Base-by-base conservation (phyloP, 345 rosid genomes). In the Geranium brycei region DNA sequence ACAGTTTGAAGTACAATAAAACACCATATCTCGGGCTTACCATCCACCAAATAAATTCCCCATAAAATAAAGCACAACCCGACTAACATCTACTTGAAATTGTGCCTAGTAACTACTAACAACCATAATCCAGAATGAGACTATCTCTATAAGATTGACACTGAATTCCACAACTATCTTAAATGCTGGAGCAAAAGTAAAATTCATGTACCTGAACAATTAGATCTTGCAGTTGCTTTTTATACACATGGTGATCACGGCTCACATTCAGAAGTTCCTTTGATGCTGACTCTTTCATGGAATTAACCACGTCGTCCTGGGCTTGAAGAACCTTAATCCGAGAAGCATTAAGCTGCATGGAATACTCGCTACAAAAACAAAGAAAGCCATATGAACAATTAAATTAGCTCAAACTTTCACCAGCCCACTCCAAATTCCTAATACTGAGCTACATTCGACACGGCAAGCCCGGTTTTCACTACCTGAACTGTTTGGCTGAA, bases 291-390 rank as follows among this genome's bases (percentile, higher is more conserved):
- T 88, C 96, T 70, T 80, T 91, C 96, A 93, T 93, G 58, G 80
- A 71, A 80, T 82, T 93, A 64, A 93, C 87, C 68, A 83, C 84
- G 69, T 93, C 99, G 74, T 93, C 99, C 79, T 93, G 96, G 35
- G 95, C 95, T 78, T 93, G 97, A 70, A 93, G 91, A 68, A 90
- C 87, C 69, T 90, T 93, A 78, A 88, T 93, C 81, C 99, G 78
- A 70, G 97, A 90, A 8, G 96, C 97, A 72, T 93, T 93, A 38
- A 93, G 86, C 82, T 90, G 99, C 96, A 93, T 93, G 15, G 99
- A 93, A 74, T 91, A 95, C 72, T 95, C 99, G 68, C 97, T 93
- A 73, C 75, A 63, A 7, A 68, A 35, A 31, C 71, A 13, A 17
- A 72, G 51, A 18, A 5, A 5, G 41, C 59, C 41, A 7, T 3